A percentile compares a stretch with the other conserved stretches of the same genome.
Evolutionary conservation across 2,329 filamentous ascomycete species (phyloP).

Genomic region (Nemania sp.): DNA sequence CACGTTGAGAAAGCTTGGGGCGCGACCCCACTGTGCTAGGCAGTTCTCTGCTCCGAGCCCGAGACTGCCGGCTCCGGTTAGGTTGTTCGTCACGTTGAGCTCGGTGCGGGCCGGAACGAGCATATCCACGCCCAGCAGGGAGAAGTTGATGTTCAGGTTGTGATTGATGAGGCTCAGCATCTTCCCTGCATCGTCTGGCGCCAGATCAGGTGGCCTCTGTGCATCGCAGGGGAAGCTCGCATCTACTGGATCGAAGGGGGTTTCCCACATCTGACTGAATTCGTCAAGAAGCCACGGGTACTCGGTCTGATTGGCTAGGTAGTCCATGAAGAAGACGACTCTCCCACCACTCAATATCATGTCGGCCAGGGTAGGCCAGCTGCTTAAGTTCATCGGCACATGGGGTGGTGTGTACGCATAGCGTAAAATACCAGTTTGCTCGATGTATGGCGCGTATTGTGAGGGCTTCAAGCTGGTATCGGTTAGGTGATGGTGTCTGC

Average conservation of each 20-base stretch:
- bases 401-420: constrained; percentile 76
- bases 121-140: constrained; percentile 64
- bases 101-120: constrained; percentile 73
- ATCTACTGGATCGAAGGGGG: constrained; percentile 74
- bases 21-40: constrained; percentile 61
- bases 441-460: constrained; percentile 70
- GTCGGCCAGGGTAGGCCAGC: constrained; percentile 82
- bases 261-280: constrained; percentile 90
- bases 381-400: constrained; percentile 69
- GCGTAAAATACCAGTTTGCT: constrained; percentile 70
- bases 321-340: constrained; percentile 83
- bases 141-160: constrained; percentile 82
- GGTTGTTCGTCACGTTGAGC: constrained; percentile 74
- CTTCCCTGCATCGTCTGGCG: constrained; percentile 55
- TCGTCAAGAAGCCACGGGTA: constrained; percentile 87
- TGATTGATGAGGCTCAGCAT: constrained; percentile 86
- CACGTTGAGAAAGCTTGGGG: constrained; percentile 80
- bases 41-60: constrained; percentile 69
- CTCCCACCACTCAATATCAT: constrained; percentile 75
- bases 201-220: constrained; percentile 74
- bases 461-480: constrained; percentile 51
- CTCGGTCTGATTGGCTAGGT: constrained; percentile 75
- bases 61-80: constrained; percentile 67
- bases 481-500: constrained; percentile 15
- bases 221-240: constrained; percentile 74